These are phyloP conservation scores for Pichia cactophila DNA, from an alignment of 1,139 yeast species.

Conservation along the genomic window DNA sequence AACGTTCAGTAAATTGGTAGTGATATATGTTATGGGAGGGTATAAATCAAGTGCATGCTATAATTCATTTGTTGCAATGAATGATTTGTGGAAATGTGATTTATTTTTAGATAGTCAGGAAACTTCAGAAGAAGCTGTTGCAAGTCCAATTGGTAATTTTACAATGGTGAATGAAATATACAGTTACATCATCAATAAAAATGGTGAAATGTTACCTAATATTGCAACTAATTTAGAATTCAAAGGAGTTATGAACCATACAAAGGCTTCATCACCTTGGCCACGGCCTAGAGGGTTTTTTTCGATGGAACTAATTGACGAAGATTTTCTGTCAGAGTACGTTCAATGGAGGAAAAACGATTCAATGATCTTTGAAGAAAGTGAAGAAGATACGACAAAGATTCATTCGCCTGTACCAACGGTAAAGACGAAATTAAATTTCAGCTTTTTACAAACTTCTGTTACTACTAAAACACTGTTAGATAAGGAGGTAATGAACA, in stretches of 20 bases:
- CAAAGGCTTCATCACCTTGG: slow-evolving; percentile 19
- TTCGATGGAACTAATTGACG: slow-evolving; percentile 15
- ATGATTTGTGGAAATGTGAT: slow-evolving; percentile 43
- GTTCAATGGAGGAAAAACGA: slow-evolving; percentile 4
- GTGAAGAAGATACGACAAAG: not conserved
- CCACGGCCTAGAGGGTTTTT: slow-evolving; percentile 28
- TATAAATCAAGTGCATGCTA: slow-evolving; percentile 23
- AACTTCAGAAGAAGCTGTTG: slow-evolving; percentile 24
- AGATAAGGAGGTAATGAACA: not conserved
- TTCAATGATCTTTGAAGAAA: not conserved
- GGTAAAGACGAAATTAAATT: not conserved
- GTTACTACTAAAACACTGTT: not conserved
- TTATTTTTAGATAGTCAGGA: slow-evolving; percentile 29
- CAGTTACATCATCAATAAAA: slow-evolving; percentile 15
- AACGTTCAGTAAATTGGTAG: slow-evolving; percentile 21
- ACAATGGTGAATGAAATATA: slow-evolving; percentile 16
- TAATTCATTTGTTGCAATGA: slow-evolving; percentile 31
- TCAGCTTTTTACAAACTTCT: not conserved
- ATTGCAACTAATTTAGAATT: slow-evolving; percentile 11
- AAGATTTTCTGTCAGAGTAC: slow-evolving; percentile 3
- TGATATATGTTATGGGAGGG: slow-evolving; percentile 38
- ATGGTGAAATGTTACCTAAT: slow-evolving; percentile 9
- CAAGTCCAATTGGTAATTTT: slow-evolving; percentile 26
- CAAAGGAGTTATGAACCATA: slow-evolving; percentile 22
- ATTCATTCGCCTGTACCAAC: not conserved